These are phyloP conservation scores for Beauveria scarabaeidicola DNA, from an alignment of 2,329 filamentous ascomycete genomes.

Conservation along the genomic window DNA sequence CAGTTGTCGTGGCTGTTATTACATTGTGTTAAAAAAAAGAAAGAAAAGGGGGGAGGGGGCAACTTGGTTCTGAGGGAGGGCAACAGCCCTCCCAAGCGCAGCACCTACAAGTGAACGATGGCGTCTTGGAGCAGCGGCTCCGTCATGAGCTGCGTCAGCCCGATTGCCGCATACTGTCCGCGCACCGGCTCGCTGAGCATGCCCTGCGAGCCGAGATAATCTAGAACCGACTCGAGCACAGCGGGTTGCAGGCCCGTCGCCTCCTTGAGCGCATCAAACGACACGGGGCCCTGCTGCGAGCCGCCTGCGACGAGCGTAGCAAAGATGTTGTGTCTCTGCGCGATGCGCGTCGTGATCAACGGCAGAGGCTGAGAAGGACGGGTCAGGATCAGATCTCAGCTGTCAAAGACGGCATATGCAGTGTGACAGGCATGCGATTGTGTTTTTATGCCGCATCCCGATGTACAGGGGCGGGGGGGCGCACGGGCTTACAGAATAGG, in stretches of 20 bases:
- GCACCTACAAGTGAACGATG: constrained; percentile 14
- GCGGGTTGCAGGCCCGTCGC: constrained; percentile 4
- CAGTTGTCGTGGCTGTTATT: constrained; percentile 13
- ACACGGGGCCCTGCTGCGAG: constrained; percentile 7
- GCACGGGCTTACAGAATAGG: constrained; percentile 12
- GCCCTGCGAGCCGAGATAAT: constrained; percentile 13
- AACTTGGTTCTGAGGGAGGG: neutral
- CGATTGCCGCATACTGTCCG: constrained; percentile 11
- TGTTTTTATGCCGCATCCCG: neutral
- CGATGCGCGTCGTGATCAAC: constrained; percentile 13
- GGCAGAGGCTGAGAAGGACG: constrained; percentile 8
- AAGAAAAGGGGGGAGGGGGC: neutral
- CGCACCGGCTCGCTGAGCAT: constrained; percentile 10
- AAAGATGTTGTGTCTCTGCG: constrained; percentile 14
- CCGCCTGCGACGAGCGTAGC: neutral
- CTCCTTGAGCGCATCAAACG: constrained; percentile 7
- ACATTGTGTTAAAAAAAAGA: neutral
- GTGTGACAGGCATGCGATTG: neutral
- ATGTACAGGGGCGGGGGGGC: neutral
- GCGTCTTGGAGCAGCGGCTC: constrained; percentile 13
- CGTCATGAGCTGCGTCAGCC: constrained; percentile 11
- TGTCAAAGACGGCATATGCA: neutral
- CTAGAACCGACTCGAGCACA: constrained; percentile 13
- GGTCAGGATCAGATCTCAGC: neutral
- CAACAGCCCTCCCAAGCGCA: no score